Evolutionary conservation across 371 early-diverging fungal genomes (phyloP), one percentile per base, ranked within the genome.

Genomic region (Mucor lusitanicus): DNA sequence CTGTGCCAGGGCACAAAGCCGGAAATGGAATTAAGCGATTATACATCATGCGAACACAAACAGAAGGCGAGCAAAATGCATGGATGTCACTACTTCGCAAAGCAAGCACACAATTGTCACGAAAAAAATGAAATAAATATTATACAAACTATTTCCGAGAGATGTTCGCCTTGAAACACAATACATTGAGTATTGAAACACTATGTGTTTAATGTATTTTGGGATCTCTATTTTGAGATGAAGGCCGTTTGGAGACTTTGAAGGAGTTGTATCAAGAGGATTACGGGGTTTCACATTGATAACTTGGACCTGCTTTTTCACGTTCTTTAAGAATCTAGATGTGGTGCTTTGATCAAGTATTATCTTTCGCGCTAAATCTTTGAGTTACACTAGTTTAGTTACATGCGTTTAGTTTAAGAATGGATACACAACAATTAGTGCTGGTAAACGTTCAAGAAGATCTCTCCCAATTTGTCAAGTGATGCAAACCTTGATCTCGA

Each of bases 31-130:
- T 6, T 33, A 72, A 57, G 50, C 64, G 64, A 9, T 30, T 37
- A 19, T 46, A 65, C 15, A 53, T 68, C 7, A 61, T 72, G 42
- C 56, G 68, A 25, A 65, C 68, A 17, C 59, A 58, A 21, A 72
- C 64, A 35, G 72, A 72, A 54, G 59, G 63, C 2, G 69, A 72
- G 23, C 68, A 72, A 54, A 65, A 72, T 37, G 67, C 63, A 27
- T 68, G 72, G 72, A 64, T 72, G 6, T 35, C 33, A 7, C 25
- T 68, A 25, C 44, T 72, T 55, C 42, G 64, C 25, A 61, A 62
- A 50, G 48, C 39, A 19, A 62, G 53, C 21, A 13, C 59, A 3
- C 6, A 27, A 3, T 21, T 62, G n/a, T 57, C 62, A 33, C 63
- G 57, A 19, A 68, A 46, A 44, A 30, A 48, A 57, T 68, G 44